phyloP scores from a whole-genome alignment of 2,329 filamentous ascomycete species.

The Paecilomyces niveus region DNA sequence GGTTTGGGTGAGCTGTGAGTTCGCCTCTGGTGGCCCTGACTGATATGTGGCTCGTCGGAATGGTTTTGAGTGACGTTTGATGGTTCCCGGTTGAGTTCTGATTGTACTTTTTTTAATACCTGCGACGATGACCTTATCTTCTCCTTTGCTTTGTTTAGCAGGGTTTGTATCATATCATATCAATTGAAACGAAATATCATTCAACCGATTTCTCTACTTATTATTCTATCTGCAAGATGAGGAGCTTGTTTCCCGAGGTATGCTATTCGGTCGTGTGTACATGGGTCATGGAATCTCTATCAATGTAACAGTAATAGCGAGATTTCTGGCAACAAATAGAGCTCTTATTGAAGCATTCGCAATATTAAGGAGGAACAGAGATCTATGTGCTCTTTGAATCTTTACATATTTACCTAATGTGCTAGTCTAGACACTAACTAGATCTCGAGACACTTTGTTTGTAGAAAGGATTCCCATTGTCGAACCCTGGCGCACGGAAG shows the following conservation, averaged over 20 bases:
- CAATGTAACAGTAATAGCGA: too few species aligned
- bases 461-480: too few species aligned
- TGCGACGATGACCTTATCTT: background rate
- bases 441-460: too few species aligned
- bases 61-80: background rate
- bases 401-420: too few species aligned
- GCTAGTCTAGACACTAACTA: too few species aligned
- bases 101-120: background rate
- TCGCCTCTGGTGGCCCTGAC: background rate
- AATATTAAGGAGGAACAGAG: too few species aligned
- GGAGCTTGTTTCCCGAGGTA: background rate
- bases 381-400: too few species aligned
- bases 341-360: too few species aligned
- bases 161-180: background rate
- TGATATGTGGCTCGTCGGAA: background rate
- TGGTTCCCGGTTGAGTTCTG: background rate
- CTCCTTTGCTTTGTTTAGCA: background rate
- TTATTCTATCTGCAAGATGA: constrained; percentile 8
- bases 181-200: background rate
- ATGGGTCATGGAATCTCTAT: too few species aligned
- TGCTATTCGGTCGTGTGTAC: too few species aligned
- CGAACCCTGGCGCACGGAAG: too few species aligned
- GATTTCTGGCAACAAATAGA: too few species aligned
- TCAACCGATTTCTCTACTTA: constrained; percentile 1
- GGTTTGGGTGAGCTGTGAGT: background rate